phyloP scores from a whole-genome alignment of 768 basidiomycete species.

The Podaxis pistillaris region DNA sequence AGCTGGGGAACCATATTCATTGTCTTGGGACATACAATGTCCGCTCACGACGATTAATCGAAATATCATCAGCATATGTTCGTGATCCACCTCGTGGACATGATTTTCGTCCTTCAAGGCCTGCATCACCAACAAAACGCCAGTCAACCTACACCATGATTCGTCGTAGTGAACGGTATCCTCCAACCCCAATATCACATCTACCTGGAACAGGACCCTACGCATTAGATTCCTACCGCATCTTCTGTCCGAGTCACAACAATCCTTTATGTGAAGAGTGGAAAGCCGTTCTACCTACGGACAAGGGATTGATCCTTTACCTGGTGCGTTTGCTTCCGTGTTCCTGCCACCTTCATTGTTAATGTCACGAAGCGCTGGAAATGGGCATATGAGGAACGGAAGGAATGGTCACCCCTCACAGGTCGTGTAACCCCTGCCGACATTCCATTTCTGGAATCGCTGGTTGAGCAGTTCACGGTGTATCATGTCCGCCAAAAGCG shows the following conservation, averaged over 20 bases:
- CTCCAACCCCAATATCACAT: constrained; percentile 50
- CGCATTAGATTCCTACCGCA: constrained; percentile 74
- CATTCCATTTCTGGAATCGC: constrained; percentile 34
- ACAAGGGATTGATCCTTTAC: constrained; percentile 70
- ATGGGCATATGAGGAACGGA: constrained; percentile 59
- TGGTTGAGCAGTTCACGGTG: constrained; percentile 33
- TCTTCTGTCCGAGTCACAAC: constrained; percentile 50
- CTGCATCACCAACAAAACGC: constrained; percentile 12
- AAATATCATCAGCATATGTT: constrained; percentile 52
- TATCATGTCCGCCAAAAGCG: not conserved
- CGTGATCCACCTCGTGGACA: constrained; percentile 36
- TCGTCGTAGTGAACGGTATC: constrained; percentile 33
- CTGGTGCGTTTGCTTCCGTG: constrained; percentile 43
- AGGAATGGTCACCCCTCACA: constrained; percentile 45
- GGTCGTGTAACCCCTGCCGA: constrained; percentile 41
- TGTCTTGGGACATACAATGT: constrained; percentile 60
- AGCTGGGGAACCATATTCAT: constrained; percentile 45
- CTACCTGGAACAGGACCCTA: constrained; percentile 68
- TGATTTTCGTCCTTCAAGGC: constrained; percentile 32
- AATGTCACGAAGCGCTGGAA: constrained; percentile 56
- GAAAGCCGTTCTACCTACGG: constrained; percentile 59
- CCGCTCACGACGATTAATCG: constrained; percentile 54
- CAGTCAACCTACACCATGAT: constrained; percentile 1
- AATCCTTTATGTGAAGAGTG: constrained; percentile 46
- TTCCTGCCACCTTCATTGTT: not conserved